These are phyloP conservation scores for Aspergillus hortae DNA, from an alignment of 2,329 filamentous ascomycete species.

Conservation along the genomic window DNA sequence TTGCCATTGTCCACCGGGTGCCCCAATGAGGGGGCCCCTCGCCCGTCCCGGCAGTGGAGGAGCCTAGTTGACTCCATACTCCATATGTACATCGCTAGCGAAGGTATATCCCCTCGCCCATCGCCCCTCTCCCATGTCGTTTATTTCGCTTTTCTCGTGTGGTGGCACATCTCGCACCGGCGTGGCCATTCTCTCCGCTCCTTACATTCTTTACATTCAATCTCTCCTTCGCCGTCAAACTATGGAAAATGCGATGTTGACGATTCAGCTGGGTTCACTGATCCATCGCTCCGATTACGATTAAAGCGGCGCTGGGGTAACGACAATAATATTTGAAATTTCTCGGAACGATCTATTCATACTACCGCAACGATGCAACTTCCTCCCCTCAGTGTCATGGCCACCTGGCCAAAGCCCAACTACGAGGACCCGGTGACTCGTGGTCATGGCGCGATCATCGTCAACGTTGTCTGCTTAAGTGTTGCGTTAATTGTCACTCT, in stretches of 20 bases:
- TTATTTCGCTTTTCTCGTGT: too few relatives aligned
- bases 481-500: constrained; percentile 40
- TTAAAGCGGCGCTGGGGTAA: neutral
- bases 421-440: constrained; percentile 45
- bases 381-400: constrained; percentile 41
- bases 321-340: neutral
- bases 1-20: neutral
- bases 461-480: constrained; percentile 38
- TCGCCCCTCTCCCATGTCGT: neutral
- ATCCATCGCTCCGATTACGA: neutral
- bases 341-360: neutral
- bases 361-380: constrained; percentile 29
- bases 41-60: neutral
- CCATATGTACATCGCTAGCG: neutral
- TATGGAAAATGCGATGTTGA: constrained; percentile 9
- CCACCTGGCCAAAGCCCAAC: constrained; percentile 48
- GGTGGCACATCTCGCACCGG: too few relatives aligned
- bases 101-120: constrained; percentile 8
- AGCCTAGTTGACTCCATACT: neutral
- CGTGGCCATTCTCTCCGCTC: neutral
- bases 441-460: constrained; percentile 42
- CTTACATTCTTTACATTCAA: neutral
- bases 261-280: constrained; percentile 5
- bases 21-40: neutral
- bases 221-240: neutral